Conservation (phyloP, 225 moss, liverwort and hornwort species). For the Rhytidiadelphus loreus region DNA sequence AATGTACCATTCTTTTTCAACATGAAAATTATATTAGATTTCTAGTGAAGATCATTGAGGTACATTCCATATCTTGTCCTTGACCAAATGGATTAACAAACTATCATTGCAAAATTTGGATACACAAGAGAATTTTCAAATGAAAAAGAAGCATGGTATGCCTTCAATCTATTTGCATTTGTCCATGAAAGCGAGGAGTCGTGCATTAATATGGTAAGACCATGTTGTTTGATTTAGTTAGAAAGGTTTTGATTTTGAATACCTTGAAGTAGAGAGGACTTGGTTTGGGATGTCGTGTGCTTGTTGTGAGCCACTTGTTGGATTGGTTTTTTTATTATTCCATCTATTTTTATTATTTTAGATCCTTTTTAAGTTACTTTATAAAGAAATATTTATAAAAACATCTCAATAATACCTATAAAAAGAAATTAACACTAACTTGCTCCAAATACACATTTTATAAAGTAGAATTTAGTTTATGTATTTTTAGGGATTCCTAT, state of each 20-base stretch:
- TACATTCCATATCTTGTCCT: background rate
- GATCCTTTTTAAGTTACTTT: too few relatives aligned
- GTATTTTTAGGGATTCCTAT: background rate
- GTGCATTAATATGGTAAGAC: background rate
- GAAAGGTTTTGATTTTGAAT: background rate
- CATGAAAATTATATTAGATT: background rate
- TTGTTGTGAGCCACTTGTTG: too few relatives aligned
- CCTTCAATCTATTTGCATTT: background rate
- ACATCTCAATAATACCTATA: background rate
- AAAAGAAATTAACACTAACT: too few relatives aligned
- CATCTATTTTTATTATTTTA: too few relatives aligned
- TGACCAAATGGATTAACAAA: background rate
- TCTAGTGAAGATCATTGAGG: too few relatives aligned
- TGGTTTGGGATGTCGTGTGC: rapidly evolving
- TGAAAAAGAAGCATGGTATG: background rate
- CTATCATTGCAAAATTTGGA: background rate
- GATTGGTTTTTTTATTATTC: rapidly evolving
- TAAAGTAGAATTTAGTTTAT: background rate
- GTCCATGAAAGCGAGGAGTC: background rate
- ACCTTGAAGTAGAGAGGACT: rapidly evolving
- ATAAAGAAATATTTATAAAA: too few relatives aligned
- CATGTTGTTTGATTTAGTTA: rapidly evolving
- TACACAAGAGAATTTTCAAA: background rate
- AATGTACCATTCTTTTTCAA: too few relatives aligned
- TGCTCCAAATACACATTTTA: background rate